A percentile compares a stretch with the other conserved stretches of the same genome.
These are phyloP conservation scores for Monilinia fructigena DNA, from an alignment of 2,329 filamentous ascomycete genomes.

Conservation along the genomic window DNA sequence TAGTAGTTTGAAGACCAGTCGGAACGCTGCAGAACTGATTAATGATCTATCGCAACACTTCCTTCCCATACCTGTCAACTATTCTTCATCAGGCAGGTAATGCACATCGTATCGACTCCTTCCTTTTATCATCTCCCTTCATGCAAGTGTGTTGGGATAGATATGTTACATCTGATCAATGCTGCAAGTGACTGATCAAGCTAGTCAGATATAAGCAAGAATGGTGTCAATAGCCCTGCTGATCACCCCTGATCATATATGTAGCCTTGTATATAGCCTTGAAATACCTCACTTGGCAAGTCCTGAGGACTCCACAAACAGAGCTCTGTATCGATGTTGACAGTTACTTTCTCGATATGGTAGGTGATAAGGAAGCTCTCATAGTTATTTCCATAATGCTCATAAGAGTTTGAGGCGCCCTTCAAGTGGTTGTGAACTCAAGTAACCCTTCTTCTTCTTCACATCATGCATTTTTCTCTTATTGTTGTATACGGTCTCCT, in stretches of 20 bases:
- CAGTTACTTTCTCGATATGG: slow-evolving; percentile 2
- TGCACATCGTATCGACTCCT: slow-evolving; percentile 12
- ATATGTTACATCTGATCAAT: slow-evolving; percentile 10
- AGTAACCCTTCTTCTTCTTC: slow-evolving; percentile 10
- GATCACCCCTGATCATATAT: background rate
- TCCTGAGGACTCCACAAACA: background rate
- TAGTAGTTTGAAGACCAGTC: background rate
- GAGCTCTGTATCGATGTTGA: slow-evolving; percentile 4
- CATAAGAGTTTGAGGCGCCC: slow-evolving; percentile 19
- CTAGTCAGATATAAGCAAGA: slow-evolving; percentile 7
- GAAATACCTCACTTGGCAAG: background rate
- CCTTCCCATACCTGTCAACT: background rate
- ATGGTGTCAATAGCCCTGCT: slow-evolving; percentile 9
- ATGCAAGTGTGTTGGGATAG: slow-evolving; percentile 12
- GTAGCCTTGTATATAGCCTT: slow-evolving; percentile 14
- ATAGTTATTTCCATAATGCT: slow-evolving; percentile 13
- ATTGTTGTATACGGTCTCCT: slow-evolving; percentile 20
- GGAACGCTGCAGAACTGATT: background rate
- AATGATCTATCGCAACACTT: slow-evolving; percentile 16
- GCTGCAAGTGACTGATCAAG: slow-evolving; percentile 6
- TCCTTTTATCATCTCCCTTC: slow-evolving; percentile 4
- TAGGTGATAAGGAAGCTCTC: slow-evolving; percentile 18
- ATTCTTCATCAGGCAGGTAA: slow-evolving; percentile 22
- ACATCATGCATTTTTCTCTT: slow-evolving; percentile 22
- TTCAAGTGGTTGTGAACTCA: background rate